A percentile compares a stretch with the other conserved stretches of the same genome.
Evolutionary conservation across 768 basidiomycete species (phyloP).

Genomic region (Nevesoporus exiguus): DNA sequence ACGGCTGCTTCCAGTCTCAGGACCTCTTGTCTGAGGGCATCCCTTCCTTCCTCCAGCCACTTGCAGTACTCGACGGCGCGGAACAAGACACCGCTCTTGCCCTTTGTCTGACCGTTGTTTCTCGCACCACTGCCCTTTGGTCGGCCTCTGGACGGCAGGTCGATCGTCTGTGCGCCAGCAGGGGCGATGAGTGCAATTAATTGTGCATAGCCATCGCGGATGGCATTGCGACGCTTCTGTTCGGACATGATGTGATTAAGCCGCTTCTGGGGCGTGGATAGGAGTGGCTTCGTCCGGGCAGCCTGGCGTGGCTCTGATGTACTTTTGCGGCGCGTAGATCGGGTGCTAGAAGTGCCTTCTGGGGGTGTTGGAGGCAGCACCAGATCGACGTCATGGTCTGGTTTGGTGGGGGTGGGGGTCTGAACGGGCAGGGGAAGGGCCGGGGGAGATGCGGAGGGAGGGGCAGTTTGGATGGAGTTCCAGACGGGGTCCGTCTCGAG

Average conservation of each 20-base stretch:
- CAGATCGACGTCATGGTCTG: constrained; percentile 6
- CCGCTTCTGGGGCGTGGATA: constrained; percentile 83
- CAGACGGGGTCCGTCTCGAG: constrained; percentile 41
- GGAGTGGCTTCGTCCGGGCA: constrained; percentile 55
- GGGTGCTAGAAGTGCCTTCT: constrained; percentile 10
- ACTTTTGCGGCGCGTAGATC: constrained; percentile 23
- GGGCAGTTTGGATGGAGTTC: not conserved
- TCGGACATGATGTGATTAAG: constrained; percentile 94
- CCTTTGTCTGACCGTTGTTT: constrained; percentile 69
- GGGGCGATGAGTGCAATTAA: constrained; percentile 78
- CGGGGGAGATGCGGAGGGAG: constrained; percentile 3
- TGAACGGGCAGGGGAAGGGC: constrained; percentile 1
- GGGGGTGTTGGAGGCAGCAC: constrained; percentile 6
- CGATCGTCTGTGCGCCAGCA: constrained; percentile 66
- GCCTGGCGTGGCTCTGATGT: constrained; percentile 24
- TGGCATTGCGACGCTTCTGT: constrained; percentile 89
- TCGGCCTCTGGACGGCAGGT: constrained; percentile 73
- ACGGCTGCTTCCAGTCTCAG: constrained; percentile 55
- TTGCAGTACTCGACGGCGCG: constrained; percentile 81
- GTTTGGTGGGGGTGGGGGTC: constrained; percentile 6
- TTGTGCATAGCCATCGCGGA: constrained; percentile 86
- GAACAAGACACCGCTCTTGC: constrained; percentile 87
- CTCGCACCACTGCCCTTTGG: constrained; percentile 73
- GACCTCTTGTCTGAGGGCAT: constrained; percentile 68
- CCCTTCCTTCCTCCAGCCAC: constrained; percentile 83